Percentiles rank a stretch among this genome's conserved stretches.
Evolutionary conservation across 2,329 filamentous ascomycete genomes (phyloP).

Genomic region (Aureobasidium sp.): DNA sequence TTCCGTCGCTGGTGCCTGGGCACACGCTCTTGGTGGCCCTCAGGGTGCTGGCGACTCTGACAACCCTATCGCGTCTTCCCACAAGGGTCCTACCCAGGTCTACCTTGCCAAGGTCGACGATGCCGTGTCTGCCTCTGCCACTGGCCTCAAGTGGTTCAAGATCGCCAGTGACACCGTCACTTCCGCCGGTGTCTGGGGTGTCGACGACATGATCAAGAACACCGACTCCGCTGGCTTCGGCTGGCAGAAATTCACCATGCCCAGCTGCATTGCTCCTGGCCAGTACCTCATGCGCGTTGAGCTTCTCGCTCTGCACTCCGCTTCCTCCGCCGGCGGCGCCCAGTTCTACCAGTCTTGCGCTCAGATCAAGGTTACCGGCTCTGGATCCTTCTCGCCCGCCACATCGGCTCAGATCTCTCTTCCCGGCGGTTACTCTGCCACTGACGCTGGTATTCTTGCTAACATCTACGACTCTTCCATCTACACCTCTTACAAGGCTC

Average conservation of each 20-base stretch:
- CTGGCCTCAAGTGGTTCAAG: conserved; percentile 42
- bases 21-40: conserved; percentile 12
- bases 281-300: conserved; percentile 49
- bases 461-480: conserved; percentile 16
- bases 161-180: conserved; percentile 42
- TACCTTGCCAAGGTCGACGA: conserved; percentile 33
- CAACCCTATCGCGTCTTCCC: conserved; percentile 17
- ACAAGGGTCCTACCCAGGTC: conserved; percentile 17
- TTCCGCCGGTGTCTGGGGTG: conserved; percentile 42
- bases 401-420: conserved; percentile 9
- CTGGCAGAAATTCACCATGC: conserved; percentile 30
- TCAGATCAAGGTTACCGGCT: conserved; percentile 17
- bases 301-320: conserved; percentile 47
- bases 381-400: background rate
- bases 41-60: conserved; percentile 10
- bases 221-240: conserved; percentile 26
- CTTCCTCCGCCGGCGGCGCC: conserved; percentile 34
- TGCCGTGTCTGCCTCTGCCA: conserved; percentile 36
- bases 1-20: conserved; percentile 15
- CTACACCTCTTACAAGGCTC: conserved; percentile 31
- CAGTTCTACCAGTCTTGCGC: conserved; percentile 32
- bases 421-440: conserved; percentile 14
- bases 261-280: conserved; percentile 43
- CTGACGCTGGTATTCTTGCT: conserved; percentile 16
- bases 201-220: conserved; percentile 27